Evolutionary conservation across 495 filamentous ascomycete genomes (phyloP), one percentile per base, ranked within the genome.

Genomic region (Sordaria brevicollis): DNA sequence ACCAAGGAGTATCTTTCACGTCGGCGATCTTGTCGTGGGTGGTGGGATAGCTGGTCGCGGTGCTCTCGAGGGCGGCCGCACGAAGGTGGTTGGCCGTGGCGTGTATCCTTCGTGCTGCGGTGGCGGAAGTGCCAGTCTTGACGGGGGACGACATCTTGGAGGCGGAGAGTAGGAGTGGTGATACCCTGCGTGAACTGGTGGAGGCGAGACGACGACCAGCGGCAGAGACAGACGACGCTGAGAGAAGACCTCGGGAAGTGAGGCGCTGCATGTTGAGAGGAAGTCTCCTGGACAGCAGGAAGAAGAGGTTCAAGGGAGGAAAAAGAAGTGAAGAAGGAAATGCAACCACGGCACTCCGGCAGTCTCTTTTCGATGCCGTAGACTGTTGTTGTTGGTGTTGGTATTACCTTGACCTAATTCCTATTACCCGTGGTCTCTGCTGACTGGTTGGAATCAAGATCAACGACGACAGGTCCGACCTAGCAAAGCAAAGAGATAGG

Each of bases 1-100:
- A 99, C 79, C 92, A 94, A 69, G 90, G 88, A 2, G 95, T 98
- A 77, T 97, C 90, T 69, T 88, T 81, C 8, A 92, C 90, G 54
- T 88, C 80, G 66, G 84, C 71, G 78, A 96, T 93, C 77, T 86
- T 89, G 68, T 92, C 87, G 82, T 99, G 96, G 70, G 84, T 88
- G n/a, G 86, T 92, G 17, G 92, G 92, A 79, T 92, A 97, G 74
- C 84, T 86, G 36, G 87, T 87, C 5, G 91, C 87, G 35, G 88
- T 89, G 39, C 84, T 86, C 67, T 86, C 84, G 29, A 88, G 79
- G 34, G 86, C 83, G 39, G 81, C 79, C 0, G 69, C 73, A 65
- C 78, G 80, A 15, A 90, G 81, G 62, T 89, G 86, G 70, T 84
- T 83, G 19, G 88, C 85, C 31, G 88, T 89, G 68, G 86, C 86